These are phyloP conservation scores for Tylopilus rubrobrunneus DNA, from an alignment of 768 basidiomycete species.

Conservation along the genomic window DNA sequence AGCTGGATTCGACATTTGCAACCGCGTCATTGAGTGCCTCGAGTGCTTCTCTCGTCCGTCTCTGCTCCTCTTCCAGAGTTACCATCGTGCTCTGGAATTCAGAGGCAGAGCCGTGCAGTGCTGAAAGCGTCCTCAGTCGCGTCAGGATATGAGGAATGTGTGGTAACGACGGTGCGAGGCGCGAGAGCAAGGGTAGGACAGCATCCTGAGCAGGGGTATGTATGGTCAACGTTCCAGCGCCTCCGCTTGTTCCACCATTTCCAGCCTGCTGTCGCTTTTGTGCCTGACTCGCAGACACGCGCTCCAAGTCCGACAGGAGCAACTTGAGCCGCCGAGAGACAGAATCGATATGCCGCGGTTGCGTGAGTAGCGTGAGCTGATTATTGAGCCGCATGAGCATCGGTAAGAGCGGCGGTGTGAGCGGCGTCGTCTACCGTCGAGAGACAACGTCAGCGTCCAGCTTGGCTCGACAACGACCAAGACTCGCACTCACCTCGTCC, in stretches of 20 bases:
- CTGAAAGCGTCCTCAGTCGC: conserved; percentile 78
- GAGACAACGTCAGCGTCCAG: background rate
- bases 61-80: conserved; percentile 70
- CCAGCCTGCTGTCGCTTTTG: conserved; percentile 24
- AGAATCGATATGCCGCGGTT: conserved; percentile 94
- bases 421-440: conserved; percentile 53
- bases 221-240: conserved; percentile 11
- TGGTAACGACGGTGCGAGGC: conserved; percentile 68
- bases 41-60: conserved; percentile 56
- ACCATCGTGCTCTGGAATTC: conserved; percentile 68
- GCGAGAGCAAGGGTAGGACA: conserved; percentile 62
- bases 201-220: conserved; percentile 48
- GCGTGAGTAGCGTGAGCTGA: conserved; percentile 84
- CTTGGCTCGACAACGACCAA: background rate
- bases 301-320: conserved; percentile 88
- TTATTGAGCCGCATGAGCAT: conserved; percentile 78
- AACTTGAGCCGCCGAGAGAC: conserved; percentile 92
- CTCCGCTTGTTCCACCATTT: conserved; percentile 2
- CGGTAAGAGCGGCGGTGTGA: conserved; percentile 79
- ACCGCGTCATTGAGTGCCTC: conserved; percentile 69
- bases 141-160: conserved; percentile 89
- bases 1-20: conserved; percentile 65
- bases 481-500: conserved; percentile 63
- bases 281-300: conserved; percentile 47
- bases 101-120: conserved; percentile 77